Evolutionary conservation across 306 rosid genomes (phyloP), one percentile per base, ranked within the genome.

Genomic region (Albizia julibrissin): DNA sequence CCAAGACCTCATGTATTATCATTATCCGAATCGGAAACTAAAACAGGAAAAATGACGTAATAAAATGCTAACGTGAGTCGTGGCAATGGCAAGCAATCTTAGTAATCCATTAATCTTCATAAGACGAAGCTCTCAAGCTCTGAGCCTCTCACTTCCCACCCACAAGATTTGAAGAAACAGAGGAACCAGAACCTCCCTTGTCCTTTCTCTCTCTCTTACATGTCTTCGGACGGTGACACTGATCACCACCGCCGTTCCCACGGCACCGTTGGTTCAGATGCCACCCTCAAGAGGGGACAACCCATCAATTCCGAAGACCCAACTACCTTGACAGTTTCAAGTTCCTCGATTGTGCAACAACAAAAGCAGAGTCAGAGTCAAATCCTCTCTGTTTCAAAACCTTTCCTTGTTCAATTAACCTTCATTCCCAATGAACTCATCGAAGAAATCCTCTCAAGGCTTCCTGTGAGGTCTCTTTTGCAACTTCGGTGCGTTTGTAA

Each of bases 401-500:
- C 74, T 42, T 44, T 19, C 22, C 74, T 69, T 39, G 22, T 22
- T 56, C 50, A 34, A 19, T 59, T 80, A 72, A 85, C 88, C 33
- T 85, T 82, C 26, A 76, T 88, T 0, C 89, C 91, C 59, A 52
- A 74, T 59, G 91, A 88, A 7, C 79, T 88, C 16, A 27, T 88
- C 18, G 80, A 80, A 8, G 91, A 88, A 54, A 85, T 88, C 76
- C 89, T 88, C 69, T 77, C 82, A 4, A 83, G 87, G 81, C 84
- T 88, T 22, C 91, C 91, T 0, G 88, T 88, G 79, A 88, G 22
- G 73, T 85, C 84, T 47, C 74, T 88, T 21, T 10, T 88, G 26
- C 14, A 62, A 37, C 82, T 88, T 84, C 85, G 85, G 89, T 88
- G 86, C 69, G 89, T 88, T 3, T 88, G 80, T 69, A 88, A 85